Conservation (phyloP, 176 grass and related monocot species). For the Carex kokanica region DNA sequence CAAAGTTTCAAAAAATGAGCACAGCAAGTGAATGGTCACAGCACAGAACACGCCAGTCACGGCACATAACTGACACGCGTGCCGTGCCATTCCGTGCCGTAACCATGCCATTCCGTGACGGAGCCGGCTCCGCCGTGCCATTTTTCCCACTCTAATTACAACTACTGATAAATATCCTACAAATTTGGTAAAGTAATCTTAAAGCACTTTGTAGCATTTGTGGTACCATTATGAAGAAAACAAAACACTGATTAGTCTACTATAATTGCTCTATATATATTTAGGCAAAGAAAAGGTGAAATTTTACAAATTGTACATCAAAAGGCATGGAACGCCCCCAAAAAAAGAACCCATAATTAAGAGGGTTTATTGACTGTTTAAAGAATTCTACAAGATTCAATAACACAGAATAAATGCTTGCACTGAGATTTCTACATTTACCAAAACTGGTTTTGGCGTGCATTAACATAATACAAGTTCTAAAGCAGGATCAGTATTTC, state of each 20-base stretch:
- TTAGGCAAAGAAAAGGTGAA: not conserved
- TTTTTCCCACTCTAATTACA: too few relatives aligned
- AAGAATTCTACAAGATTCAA: conserved; percentile 18
- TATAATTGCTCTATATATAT: conserved; percentile 4
- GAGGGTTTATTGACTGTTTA: conserved; percentile 3
- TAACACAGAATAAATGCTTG: conserved; percentile 7
- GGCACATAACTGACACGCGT: too few relatives aligned
- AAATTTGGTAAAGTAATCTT: not conserved
- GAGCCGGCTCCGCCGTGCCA: too few relatives aligned
- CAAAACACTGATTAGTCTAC: not conserved
- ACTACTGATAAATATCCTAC: not conserved
- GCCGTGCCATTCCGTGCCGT: too few relatives aligned
- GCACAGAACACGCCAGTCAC: too few relatives aligned
- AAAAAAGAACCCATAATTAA: not conserved
- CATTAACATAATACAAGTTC: not conserved
- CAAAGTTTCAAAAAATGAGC: too few relatives aligned
- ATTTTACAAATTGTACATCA: conserved; percentile 10
- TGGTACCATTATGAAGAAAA: not conserved
- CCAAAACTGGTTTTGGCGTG: conserved; percentile 16
- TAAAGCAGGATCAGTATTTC: conserved; percentile 12
- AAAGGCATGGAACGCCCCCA: not conserved
- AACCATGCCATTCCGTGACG: too few relatives aligned
- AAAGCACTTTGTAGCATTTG: not conserved
- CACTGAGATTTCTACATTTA: conserved; percentile 10
- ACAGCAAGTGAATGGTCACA: too few relatives aligned